Evolutionary conservation across 2,329 filamentous ascomycete genomes (phyloP).

Genomic region (Trichothecium roseum): DNA sequence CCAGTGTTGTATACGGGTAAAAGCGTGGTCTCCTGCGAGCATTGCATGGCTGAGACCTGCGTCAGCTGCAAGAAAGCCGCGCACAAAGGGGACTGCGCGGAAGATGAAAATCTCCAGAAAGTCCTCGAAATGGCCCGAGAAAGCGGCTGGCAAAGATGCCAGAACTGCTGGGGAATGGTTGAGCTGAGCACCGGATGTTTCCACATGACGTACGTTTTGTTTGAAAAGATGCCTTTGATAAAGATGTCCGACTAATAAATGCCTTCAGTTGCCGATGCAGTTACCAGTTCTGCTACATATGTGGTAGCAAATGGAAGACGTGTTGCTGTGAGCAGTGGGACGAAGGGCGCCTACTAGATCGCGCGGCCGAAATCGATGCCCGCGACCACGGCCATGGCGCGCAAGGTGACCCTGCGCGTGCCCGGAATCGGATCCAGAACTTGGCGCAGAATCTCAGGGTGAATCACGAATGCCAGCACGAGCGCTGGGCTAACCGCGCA

Average conservation of each 20-base stretch:
- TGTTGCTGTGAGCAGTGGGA: background rate
- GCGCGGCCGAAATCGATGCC: too few relatives aligned
- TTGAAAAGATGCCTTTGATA: too few relatives aligned
- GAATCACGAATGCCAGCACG: too few relatives aligned
- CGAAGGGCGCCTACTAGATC: too few relatives aligned
- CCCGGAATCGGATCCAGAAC: too few relatives aligned
- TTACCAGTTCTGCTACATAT: background rate
- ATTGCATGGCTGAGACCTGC: conserved; percentile 26
- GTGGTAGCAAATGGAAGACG: background rate
- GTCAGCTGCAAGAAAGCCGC: conserved; percentile 33
- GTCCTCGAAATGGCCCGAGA: conserved; percentile 27
- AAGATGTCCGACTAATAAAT: too few relatives aligned
- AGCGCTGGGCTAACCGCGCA: too few relatives aligned
- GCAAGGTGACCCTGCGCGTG: too few relatives aligned
- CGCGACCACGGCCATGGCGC: too few relatives aligned
- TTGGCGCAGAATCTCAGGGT: too few relatives aligned
- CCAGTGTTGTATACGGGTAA: conserved; percentile 12
- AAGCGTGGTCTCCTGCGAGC: conserved; percentile 2
- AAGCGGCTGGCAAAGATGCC: conserved; percentile 42
- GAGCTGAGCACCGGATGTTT: conserved; percentile 39
- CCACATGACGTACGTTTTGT: conserved; percentile 41
- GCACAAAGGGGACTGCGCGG: conserved; percentile 37
- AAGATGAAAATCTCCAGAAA: conserved; percentile 27
- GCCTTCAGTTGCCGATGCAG: background rate
- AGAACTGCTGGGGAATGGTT: conserved; percentile 32